Conservation (phyloP, 805 yeast genomes). For the Wickerhamiella brachini region DNA sequence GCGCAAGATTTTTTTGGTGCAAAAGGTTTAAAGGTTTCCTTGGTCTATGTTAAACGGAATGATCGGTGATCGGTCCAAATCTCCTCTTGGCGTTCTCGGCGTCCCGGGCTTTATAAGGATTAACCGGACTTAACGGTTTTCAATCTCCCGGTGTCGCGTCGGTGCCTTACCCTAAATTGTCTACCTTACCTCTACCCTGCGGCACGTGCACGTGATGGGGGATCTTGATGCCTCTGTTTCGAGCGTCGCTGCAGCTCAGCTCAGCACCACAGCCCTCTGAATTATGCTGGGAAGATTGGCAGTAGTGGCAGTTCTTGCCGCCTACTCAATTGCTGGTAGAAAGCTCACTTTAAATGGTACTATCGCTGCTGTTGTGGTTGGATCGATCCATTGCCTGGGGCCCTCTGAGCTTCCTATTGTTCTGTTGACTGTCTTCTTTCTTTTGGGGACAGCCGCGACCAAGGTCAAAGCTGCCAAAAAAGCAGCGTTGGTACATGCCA, state of each 20-base stretch:
- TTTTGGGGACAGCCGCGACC: conserved; percentile 22
- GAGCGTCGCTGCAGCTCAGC: too few species aligned
- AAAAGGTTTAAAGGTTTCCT: too few species aligned
- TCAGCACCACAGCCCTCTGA: not conserved
- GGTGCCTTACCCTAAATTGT: not conserved
- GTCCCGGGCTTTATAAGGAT: not conserved
- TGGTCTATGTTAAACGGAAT: too few species aligned
- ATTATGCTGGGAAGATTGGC: not conserved
- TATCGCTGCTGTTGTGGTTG: conserved; percentile 21
- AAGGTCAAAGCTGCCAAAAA: conserved; percentile 24
- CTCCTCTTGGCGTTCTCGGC: not conserved
- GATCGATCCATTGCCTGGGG: conserved; percentile 22
- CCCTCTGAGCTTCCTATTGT: conserved; percentile 18
- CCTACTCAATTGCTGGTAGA: not conserved
- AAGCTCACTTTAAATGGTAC: conserved; percentile 11
- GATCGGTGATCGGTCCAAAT: not conserved
- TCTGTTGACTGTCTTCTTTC: conserved; percentile 19
- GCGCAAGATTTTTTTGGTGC: too few species aligned
- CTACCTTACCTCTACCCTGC: not conserved
- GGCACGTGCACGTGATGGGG: not conserved
- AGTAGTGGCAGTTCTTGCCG: not conserved
- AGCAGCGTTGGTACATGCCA: conserved; percentile 15
- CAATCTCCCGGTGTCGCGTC: not conserved
- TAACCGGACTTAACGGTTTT: not conserved
- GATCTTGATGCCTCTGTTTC: not conserved